Evolutionary conservation across 148 eudicot genomes (phyloP).

Genomic region (Fallopia convolvulus): DNA sequence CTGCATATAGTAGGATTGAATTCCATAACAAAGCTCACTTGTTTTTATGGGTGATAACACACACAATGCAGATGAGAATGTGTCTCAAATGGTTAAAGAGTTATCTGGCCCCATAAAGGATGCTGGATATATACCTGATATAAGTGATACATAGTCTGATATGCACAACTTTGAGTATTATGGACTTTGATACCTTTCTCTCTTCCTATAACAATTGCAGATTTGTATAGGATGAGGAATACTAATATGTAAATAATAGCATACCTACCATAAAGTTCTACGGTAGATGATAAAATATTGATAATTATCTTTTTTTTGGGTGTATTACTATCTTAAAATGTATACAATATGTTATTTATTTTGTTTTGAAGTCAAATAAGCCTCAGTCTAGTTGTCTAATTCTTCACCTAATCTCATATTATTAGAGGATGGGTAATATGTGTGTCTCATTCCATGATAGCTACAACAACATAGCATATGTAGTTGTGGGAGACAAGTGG

Average conservation of each 20-base stretch:
- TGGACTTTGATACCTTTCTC: background rate
- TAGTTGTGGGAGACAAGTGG: too few species aligned
- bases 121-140: slow-evolving; percentile 31
- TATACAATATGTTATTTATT: too few species aligned
- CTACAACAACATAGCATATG: too few species aligned
- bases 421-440: too few species aligned
- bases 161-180: background rate
- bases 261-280: background rate
- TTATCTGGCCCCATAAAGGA: slow-evolving; percentile 43
- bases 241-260: background rate
- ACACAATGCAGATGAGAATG: slow-evolving; percentile 39
- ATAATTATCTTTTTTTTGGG: too few species aligned
- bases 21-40: slow-evolving; percentile 45
- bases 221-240: background rate
- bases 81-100: slow-evolving; percentile 36
- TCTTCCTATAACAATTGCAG: background rate
- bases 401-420: too few species aligned
- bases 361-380: too few species aligned
- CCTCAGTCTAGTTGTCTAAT: too few species aligned
- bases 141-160: slow-evolving; percentile 18
- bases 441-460: too few species aligned
- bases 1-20: slow-evolving; percentile 83
- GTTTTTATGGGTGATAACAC: slow-evolving; percentile 61
- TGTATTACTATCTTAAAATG: too few species aligned
- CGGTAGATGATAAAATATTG: background rate